Base-by-base conservation (phyloP, 2,329 filamentous ascomycete genomes). In the Aspergillus costaricaensis region DNA sequence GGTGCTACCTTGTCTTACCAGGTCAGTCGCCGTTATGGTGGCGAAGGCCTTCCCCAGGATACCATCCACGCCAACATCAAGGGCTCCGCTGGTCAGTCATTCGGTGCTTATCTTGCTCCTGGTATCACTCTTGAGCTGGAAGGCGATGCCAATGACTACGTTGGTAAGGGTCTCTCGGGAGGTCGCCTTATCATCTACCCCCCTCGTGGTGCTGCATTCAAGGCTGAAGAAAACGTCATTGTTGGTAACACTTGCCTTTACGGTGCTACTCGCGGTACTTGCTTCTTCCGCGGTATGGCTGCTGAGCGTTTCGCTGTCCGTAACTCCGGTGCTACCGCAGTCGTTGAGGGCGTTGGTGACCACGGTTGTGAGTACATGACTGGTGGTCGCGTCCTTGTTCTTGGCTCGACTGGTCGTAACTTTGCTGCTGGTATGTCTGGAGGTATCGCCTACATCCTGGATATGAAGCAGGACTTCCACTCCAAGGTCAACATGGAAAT, bases 321-420 rank as follows among this genome's bases (percentile, higher is more conserved):
- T 69, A 98, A 98, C 83, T 97, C 94, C 1, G 94, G 94, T 80
- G 94, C 91, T 54, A 96, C 89, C 27, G 92, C 94, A n/a, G 91
- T 98, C 66, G 93, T 97, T 64, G 94, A 98, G 79, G 94, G 94
- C 80, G 86, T 96, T 66, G 94, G 94, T 83, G 94, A 98, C 77
- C 94, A 98, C 76, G 91, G 92, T 64, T 97, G 93, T 75, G 94
- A 98, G 83, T 98, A 98, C 85, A 98, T 98, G 94, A 97, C 94
- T 72, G 94, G 94, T 75, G 94, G 94, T 74, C 91, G 93, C 73
- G 84, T 97, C 54, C 82, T 98, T 65, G 85, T 96, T 72, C 85
- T 98, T 51, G 94, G 94, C 60, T 87, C 86, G 71, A 96, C 92
- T 73, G 94, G 94, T 49, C 93, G 94, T 70, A 98, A 98, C 83